These are phyloP conservation scores for Trypanosoma brucei DNA, from an alignment of 208 protist genomes.

Conservation along the genomic window DNA sequence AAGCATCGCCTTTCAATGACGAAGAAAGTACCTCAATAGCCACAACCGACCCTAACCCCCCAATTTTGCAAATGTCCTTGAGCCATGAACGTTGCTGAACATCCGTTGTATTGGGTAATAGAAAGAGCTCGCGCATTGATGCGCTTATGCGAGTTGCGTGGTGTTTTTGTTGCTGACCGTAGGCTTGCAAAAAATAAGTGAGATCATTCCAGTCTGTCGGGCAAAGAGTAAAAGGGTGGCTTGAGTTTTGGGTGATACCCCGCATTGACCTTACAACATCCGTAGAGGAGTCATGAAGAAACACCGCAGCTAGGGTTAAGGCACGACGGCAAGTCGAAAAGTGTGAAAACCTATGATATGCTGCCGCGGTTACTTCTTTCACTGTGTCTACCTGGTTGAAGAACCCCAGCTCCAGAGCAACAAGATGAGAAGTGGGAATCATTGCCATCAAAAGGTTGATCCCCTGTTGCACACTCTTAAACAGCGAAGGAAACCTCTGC, in stretches of 20 bases:
- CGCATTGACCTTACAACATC: slow-evolving; percentile 42
- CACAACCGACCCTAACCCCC: slow-evolving; percentile 61
- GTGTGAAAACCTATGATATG: slow-evolving; percentile 67
- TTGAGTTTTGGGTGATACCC: slow-evolving; percentile 29
- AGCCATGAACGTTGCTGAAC: slow-evolving; percentile 57
- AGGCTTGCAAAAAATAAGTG: slow-evolving; percentile 66
- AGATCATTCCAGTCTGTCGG: slow-evolving; percentile 76
- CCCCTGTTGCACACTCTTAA: slow-evolving; percentile 82
- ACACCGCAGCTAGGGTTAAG: slow-evolving; percentile 67
- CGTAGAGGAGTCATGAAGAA: slow-evolving; percentile 34
- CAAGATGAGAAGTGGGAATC: slow-evolving; percentile 51
- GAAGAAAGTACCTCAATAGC: slow-evolving; percentile 57
- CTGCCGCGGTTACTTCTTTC: slow-evolving; percentile 64
- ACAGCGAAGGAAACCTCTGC: slow-evolving; percentile 74
- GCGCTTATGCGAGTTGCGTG: slow-evolving; percentile 55
- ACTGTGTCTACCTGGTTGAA: slow-evolving; percentile 67
- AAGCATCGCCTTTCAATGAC: slow-evolving; percentile 41
- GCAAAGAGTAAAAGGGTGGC: slow-evolving; percentile 48
- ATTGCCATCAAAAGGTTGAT: slow-evolving; percentile 74
- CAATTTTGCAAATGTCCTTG: slow-evolving; percentile 46
- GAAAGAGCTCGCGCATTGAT: slow-evolving; percentile 63
- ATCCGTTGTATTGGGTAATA: slow-evolving; percentile 34
- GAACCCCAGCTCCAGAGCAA: slow-evolving; percentile 53
- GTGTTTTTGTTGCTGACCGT: slow-evolving; percentile 46
- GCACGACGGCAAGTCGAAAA: slow-evolving; percentile 76